Base-by-base conservation (phyloP, 1,284 basidiomycete species). In the Sphagnurus paluster region DNA sequence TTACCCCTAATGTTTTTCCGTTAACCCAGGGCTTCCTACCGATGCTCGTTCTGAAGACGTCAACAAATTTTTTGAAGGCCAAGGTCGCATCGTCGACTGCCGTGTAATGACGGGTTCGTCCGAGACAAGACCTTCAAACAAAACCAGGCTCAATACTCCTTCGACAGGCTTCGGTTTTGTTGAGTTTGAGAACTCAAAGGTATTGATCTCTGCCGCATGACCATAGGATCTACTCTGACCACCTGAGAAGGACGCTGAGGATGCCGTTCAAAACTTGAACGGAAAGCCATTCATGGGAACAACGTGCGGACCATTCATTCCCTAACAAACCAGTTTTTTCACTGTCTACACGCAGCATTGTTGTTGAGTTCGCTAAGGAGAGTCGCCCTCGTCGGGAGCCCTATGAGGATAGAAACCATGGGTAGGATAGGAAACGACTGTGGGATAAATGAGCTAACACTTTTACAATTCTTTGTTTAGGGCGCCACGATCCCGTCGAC, bases 281-380 rank as follows among this genome's bases (percentile, higher is more conserved):
- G 90, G 91, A 50, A 92, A 91, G 69, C 68, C 74, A 35, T 93
- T 97, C 68, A 82, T 93, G 83, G 93, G 93, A 47, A 76, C 82
- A 59, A 87, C 82, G 91, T 94, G 66, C 55, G 83, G 36, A 13
- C 35, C 38, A 24, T 38, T 7, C n/a, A 25, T 16, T 39, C 39
- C 32, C 28, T 33, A 1, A 10, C 21, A 25, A 19, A 23, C 21
- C 36, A 50, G 33, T 56, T 55, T 52, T 42, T 23, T 33, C 30
- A 42, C n/a, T 29, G 7, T 4, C 8, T 14, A n/a, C n/a, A n/a
- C n/a, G n/a, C n/a, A 94, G 92, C 60, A 88, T 96, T 49, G 90
- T 93, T 20, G 90, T 96, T 32, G 90, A 95, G 64, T 91, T 90
- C 56, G 90, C 93, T 3, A 93, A 93, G 63, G 93, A 96, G 59